phyloP scores from a whole-genome alignment of 306 rosid genomes.

The Biancaea sappan region DNA sequence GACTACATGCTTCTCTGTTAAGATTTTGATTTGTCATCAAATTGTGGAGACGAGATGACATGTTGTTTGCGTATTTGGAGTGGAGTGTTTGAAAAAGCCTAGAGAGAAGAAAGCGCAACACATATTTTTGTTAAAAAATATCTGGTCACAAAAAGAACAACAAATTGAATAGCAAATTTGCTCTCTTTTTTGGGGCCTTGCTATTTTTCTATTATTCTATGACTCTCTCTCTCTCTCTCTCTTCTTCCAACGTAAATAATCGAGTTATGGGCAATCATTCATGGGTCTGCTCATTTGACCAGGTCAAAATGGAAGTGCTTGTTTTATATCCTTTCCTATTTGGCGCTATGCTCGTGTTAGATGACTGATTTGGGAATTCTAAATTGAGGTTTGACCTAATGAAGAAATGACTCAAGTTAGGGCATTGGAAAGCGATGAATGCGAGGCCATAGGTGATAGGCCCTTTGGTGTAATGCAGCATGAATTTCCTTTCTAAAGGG shows the following conservation, averaged over 20 bases:
- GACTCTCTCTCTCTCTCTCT: not conserved
- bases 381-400: slow-evolving; percentile 37
- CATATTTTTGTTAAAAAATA: too few relatives aligned
- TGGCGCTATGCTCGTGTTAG: slow-evolving; percentile 29
- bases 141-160: too few relatives aligned
- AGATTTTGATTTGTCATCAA: slow-evolving; percentile 32
- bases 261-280: slow-evolving; percentile 36
- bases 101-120: slow-evolving; percentile 27
- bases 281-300: slow-evolving; percentile 54
- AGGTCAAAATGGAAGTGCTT: slow-evolving; percentile 47
- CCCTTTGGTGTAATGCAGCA: slow-evolving; percentile 14
- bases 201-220: slow-evolving; percentile 25
- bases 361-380: slow-evolving; percentile 32
- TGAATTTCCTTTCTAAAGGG: not conserved
- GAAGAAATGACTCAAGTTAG: slow-evolving; percentile 12
- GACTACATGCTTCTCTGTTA: slow-evolving; percentile 30
- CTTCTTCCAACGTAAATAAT: not conserved
- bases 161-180: slow-evolving; percentile 14
- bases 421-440: slow-evolving; percentile 33
- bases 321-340: slow-evolving; percentile 24
- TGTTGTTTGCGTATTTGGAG: slow-evolving; percentile 28
- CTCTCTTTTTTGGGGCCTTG: slow-evolving; percentile 14
- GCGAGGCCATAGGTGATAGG: slow-evolving; percentile 26
- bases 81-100: slow-evolving; percentile 19
- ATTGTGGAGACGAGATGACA: slow-evolving; percentile 34